phyloP scores from a whole-genome alignment of 2,329 filamentous ascomycete genomes.

The Aspergillus terreus region DNA sequence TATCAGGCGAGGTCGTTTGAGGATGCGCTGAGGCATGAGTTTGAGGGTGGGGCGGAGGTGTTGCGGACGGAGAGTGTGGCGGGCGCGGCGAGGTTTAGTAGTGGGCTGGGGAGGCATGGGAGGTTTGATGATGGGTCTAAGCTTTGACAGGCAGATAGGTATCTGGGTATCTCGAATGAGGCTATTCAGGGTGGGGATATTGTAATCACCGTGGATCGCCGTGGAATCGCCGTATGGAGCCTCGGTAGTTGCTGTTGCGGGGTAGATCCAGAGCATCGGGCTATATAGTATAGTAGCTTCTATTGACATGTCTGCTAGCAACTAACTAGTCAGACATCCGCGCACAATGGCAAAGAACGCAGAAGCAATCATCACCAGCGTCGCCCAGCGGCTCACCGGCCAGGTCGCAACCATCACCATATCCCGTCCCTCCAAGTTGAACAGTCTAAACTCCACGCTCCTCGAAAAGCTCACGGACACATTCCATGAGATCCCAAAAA shows the following conservation, averaged over 20 bases:
- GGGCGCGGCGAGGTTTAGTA: constrained; percentile 40
- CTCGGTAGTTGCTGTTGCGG: not conserved
- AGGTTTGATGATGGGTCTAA: constrained; percentile 45
- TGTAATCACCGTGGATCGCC: not conserved
- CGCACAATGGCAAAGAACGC: not conserved
- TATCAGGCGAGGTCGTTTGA: constrained; percentile 49
- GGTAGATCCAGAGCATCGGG: not conserved
- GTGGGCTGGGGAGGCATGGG: constrained; percentile 40
- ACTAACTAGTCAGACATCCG: no score
- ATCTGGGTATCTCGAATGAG: no score
- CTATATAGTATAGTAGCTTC: no score
- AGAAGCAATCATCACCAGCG: constrained; percentile 12
- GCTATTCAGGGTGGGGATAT: not conserved
- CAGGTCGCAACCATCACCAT: constrained; percentile 24
- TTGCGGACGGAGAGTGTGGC: constrained; percentile 43
- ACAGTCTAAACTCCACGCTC: constrained; percentile 22
- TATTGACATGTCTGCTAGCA: no score
- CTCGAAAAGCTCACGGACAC: constrained; percentile 15
- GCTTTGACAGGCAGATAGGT: not conserved
- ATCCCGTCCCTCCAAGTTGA: constrained; percentile 23
- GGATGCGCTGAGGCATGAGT: constrained; percentile 50
- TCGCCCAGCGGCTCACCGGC: constrained; percentile 11
- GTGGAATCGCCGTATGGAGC: not conserved
- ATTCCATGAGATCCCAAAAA: constrained; percentile 11
- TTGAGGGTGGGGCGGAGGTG: constrained; percentile 41